phyloP scores from a whole-genome alignment of 2,329 filamentous ascomycete genomes.

The Colletotrichum tropicale region DNA sequence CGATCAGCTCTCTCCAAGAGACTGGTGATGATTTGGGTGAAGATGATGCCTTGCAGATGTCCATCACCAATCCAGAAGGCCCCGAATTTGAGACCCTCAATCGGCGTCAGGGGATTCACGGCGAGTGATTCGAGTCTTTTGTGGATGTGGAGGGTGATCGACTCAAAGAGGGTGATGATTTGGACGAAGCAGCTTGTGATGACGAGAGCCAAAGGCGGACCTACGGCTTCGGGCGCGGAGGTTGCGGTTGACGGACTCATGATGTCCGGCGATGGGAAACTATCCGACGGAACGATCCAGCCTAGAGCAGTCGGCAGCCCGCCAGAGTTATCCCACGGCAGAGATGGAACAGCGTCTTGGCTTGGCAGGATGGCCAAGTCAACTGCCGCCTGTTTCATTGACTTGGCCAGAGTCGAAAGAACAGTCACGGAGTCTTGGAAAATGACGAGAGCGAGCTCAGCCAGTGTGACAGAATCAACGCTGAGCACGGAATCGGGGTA shows the following conservation, averaged over 20 bases:
- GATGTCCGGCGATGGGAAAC: background rate
- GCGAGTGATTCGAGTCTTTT: slow-evolving; percentile 20
- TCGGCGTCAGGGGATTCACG: slow-evolving; percentile 14
- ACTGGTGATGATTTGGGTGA: slow-evolving; percentile 26
- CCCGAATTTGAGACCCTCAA: slow-evolving; percentile 27
- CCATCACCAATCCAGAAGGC: slow-evolving; percentile 27
- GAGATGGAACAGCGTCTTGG: background rate
- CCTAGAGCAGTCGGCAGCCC: background rate
- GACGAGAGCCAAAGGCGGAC: slow-evolving; percentile 29
- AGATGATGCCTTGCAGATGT: slow-evolving; percentile 29
- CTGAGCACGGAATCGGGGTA: background rate
- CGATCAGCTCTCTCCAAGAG: background rate
- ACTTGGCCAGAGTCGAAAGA: background rate
- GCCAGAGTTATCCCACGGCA: background rate
- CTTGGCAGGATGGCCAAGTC: background rate
- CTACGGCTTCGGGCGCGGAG: slow-evolving; percentile 8
- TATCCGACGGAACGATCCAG: background rate
- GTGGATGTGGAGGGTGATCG: slow-evolving; percentile 22
- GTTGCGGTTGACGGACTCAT: background rate
- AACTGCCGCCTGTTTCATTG: background rate
- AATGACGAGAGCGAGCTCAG: background rate
- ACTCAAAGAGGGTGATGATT: slow-evolving; percentile 28
- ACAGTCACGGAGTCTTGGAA: background rate
- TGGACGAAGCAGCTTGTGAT: slow-evolving; percentile 34
- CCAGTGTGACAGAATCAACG: background rate